Conservation (phyloP, 495 filamentous ascomycete species). For the Xylaria longipes region DNA sequence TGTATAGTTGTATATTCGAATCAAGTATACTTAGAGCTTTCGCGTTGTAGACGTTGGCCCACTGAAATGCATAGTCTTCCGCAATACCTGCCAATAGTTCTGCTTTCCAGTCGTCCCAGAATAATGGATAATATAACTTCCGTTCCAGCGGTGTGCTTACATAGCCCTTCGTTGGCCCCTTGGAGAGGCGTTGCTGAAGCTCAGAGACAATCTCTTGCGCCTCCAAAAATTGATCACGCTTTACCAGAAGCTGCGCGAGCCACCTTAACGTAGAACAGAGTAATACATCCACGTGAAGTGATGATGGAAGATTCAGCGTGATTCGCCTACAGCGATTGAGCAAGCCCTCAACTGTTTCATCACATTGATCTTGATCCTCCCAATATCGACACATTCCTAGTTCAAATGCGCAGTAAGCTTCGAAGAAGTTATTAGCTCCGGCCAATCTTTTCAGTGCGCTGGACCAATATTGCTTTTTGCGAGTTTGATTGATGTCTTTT, state of each 20-base stretch:
- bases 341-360: neutral
- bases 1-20: conserved; percentile 3
- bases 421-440: neutral
- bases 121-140: neutral
- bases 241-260: neutral
- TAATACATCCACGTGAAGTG: neutral
- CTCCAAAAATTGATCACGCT: neutral
- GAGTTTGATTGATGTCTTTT: neutral
- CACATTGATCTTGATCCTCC: neutral
- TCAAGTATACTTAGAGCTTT: neutral
- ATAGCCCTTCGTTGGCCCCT: neutral
- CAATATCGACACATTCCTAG: neutral
- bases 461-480: neutral
- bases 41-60: neutral
- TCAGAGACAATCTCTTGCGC: conserved; percentile 8
- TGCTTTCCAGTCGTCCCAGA: conserved; percentile 10
- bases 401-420: neutral
- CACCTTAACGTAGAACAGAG: neutral
- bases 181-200: conserved; percentile 8
- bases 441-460: neutral
- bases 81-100: neutral
- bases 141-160: neutral
- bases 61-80: neutral
- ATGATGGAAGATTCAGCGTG: conserved; percentile 1
- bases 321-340: conserved; percentile 1